Evolutionary conservation across 352 stramenopile species (phyloP).

Genomic region (Nothophytophthora sp.): DNA sequence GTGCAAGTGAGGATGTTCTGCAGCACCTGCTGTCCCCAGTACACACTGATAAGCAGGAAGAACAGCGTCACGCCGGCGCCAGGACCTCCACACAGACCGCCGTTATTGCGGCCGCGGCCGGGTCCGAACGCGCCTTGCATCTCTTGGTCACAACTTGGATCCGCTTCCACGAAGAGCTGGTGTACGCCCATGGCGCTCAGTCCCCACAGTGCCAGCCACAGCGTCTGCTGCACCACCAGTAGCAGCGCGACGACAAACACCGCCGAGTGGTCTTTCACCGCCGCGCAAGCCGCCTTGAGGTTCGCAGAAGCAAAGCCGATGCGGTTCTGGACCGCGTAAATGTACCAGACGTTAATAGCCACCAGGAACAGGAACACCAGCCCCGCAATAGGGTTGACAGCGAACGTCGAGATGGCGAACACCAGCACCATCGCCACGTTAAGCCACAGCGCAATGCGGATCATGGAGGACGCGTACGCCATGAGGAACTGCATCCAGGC

Average conservation of each 20-base stretch:
- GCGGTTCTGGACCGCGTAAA: constrained; percentile 75
- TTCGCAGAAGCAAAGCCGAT: constrained; percentile 86
- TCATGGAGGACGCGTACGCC: constrained; percentile 73
- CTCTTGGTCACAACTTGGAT: constrained; percentile 60
- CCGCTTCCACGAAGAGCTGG: constrained; percentile 62
- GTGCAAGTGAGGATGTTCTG: constrained; percentile 87
- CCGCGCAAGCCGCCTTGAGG: constrained; percentile 68
- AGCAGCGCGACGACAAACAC: constrained; percentile 71
- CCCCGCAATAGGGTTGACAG: constrained; percentile 59
- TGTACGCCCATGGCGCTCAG: constrained; percentile 72
- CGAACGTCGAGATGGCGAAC: constrained; percentile 66
- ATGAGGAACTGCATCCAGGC: constrained; percentile 83
- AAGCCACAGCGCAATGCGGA: constrained; percentile 79
- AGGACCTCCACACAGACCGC: constrained; percentile 61
- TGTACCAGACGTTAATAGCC: constrained; percentile 85
- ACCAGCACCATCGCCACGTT: constrained; percentile 75
- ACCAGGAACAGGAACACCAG: constrained; percentile 61
- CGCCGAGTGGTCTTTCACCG: constrained; percentile 50
- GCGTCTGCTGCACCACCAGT: constrained; percentile 69
- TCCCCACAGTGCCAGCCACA: constrained; percentile 77
- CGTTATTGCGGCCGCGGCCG: constrained; percentile 26
- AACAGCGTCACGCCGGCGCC: constrained; percentile 67
- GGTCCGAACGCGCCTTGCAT: constrained; percentile 40
- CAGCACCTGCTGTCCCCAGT: constrained; percentile 85
- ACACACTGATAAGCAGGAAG: constrained; percentile 83